Base-by-base conservation (phyloP, 1,284 basidiomycete species). In the Athelia sp. region DNA sequence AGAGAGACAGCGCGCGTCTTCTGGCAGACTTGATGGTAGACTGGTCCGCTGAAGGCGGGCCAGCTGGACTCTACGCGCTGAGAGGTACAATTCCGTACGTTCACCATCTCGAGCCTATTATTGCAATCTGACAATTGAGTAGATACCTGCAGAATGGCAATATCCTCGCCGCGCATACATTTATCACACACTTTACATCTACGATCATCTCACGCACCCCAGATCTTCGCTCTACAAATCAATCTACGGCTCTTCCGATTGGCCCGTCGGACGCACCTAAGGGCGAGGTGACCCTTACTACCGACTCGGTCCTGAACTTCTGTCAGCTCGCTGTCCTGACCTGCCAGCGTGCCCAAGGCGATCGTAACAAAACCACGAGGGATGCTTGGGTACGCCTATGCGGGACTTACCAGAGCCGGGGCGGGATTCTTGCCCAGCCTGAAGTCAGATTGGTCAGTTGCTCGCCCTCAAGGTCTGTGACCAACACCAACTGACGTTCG, bases 81-180 rank as follows among this genome's bases (percentile, higher is more conserved):
- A 83, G 90, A 45, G 93, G 91, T 29, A 82, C 81, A 8, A 73
- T 96, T 49, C 91, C 93, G 88, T 93, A 62, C 54, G 89, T 63
- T 14, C 24, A 22, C 42, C 46, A 47, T 45, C 42, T 40, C 42
- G 2, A 34, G 43, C 18, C 24, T 43, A 26, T 32, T 49, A 24
- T 50, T 47, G 47, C 22, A 46, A 29, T 45, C 31, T 47, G 50
- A 51, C 47, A 22, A 4, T 32, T 26, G 4, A 46, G 19, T 61
- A 90, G 90, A 49, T 93, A 88, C 67, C 75, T 97, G n/a, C 80
- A 84, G 54, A 87, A 92, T 49, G 90, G 90, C 11, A 92, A 92
- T 58, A 84, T 97, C 59, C 79, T 92, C 19, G 90, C 90, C 6
- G 90, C 93, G 3, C 81, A 84, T 18, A 81, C 87, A 13, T 95